Base-by-base conservation (phyloP, 495 filamentous ascomycete genomes). In the Penicillium egyptiacum region DNA sequence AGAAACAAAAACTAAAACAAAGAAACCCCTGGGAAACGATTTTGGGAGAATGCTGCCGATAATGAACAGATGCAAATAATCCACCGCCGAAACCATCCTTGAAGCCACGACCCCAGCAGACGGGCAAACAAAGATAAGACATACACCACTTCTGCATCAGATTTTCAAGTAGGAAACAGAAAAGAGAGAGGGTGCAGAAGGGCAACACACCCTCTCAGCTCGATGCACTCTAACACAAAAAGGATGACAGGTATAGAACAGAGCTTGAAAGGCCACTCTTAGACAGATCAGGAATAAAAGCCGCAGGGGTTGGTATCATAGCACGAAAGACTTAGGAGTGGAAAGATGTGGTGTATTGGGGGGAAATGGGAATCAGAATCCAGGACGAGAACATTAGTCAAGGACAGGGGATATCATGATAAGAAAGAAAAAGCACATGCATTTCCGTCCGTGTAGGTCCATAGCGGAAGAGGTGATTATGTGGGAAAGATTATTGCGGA, bases 281-380 rank as follows among this genome's bases (percentile, higher is more conserved):
- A 60, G 62, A 68, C 67, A 67, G 67, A 53, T 45, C 57, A 60
- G 53, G 59, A 62, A 69, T 63, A 67, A 66, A 68, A 65, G 69
- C 64, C 68, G 63, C 63, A 65, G 61, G 70, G 58, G 56, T 57
- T 77, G 74, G 74, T 77, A 77, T 77, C 74, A 77, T 74, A 60
- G 69, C 53, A 68, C 67, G 65, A 66, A 70, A 71, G 60, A 73
- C 62, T 69, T 68, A 59, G 61, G 59, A 62, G 56, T 61, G 67
- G 67, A 59, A 48, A 28, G 33, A 53, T 20, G 45, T 17, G 45
- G 5, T 19, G 43, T 45, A 42, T 45, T 57, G 55, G 28, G 43
- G 52, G 19, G 50, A 14, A 20, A 22, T n/a, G 39, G 55, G 53
- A 56, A 42, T 33, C 37, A 50, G 53, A 53, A 44, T 70, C 68